These are phyloP conservation scores for Basipetospora chlamydospora DNA, from an alignment of 2,329 filamentous ascomycete genomes.

Conservation along the genomic window DNA sequence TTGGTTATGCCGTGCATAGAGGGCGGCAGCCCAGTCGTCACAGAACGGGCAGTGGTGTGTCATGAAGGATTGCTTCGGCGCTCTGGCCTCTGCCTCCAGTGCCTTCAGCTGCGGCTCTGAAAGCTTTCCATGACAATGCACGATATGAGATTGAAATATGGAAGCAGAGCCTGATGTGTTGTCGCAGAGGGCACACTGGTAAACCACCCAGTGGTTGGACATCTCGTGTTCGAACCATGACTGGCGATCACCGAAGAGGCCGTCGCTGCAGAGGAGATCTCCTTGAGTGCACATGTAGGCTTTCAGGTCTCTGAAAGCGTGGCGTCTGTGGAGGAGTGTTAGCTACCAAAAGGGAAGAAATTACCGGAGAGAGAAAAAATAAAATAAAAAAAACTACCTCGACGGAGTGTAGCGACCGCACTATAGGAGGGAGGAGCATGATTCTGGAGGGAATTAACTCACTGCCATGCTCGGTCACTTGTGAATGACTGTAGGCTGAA, in stretches of 20 bases:
- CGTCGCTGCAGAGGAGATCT: not conserved
- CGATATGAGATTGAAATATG: not conserved
- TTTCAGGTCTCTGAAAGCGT: not conserved
- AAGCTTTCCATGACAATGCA: not conserved
- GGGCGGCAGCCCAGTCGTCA: slow-evolving; percentile 1
- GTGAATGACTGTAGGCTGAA: slow-evolving; percentile 8
- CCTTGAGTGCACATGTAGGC: not conserved
- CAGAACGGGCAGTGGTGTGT: slow-evolving; percentile 5
- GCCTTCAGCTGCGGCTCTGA: not conserved
- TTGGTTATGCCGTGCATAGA: not conserved
- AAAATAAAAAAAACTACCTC: not conserved
- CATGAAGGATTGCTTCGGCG: not conserved
- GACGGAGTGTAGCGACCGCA: too few relatives aligned
- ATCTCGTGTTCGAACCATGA: slow-evolving; percentile 6
- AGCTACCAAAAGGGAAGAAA: not conserved
- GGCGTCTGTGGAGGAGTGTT: not conserved
- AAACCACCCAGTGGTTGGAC: not conserved
- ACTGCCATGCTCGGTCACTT: slow-evolving; percentile 8
- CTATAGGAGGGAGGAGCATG: too few relatives aligned
- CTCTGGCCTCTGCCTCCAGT: not conserved
- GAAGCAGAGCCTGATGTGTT: not conserved
- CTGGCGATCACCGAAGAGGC: slow-evolving; percentile 1
- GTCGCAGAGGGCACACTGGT: slow-evolving; percentile 1
- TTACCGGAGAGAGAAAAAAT: not conserved
- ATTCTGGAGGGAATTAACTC: not conserved